Conservation (phyloP, 306 rosid genomes). For the Prunus padus region DNA sequence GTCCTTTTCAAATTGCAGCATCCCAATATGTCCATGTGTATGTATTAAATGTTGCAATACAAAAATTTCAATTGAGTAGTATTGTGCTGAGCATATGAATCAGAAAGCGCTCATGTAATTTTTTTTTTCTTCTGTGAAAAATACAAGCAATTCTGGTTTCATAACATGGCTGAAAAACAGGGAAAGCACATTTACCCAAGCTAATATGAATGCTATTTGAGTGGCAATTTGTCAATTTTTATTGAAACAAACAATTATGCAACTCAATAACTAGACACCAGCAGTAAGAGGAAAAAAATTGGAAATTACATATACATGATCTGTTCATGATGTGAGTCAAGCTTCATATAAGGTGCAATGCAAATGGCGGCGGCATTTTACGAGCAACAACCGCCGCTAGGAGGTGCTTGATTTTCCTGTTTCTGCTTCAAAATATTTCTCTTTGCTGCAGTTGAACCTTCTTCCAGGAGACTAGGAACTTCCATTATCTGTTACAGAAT, state of each 20-base stretch:
- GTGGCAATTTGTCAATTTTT: slow-evolving; percentile 25
- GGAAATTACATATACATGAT: slow-evolving; percentile 50
- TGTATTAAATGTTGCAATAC: background rate
- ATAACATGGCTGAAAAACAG: slow-evolving; percentile 18
- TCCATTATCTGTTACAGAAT: slow-evolving; percentile 70
- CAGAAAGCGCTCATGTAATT: background rate
- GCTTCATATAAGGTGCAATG: slow-evolving; percentile 14
- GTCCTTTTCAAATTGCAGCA: background rate
- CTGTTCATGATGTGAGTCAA: slow-evolving; percentile 30
- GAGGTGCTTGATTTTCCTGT: slow-evolving; percentile 48
- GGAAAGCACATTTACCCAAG: slow-evolving; percentile 44
- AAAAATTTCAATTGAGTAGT: background rate
- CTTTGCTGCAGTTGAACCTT: slow-evolving; percentile 66
- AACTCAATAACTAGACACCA: slow-evolving; percentile 28
- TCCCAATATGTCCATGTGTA: background rate
- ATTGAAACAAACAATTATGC: slow-evolving; percentile 26
- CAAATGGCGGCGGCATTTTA: slow-evolving; percentile 31
- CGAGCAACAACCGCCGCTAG: slow-evolving; percentile 56
- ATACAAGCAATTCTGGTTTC: slow-evolving; percentile 3
- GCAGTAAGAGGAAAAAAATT: slow-evolving; percentile 11
- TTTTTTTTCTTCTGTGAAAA: background rate
- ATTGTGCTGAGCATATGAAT: background rate
- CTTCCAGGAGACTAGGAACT: slow-evolving; percentile 84
- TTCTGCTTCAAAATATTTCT: slow-evolving; percentile 63
- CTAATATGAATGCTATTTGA: slow-evolving; percentile 22